These are phyloP conservation scores for Apiotrichum gracile DNA, from an alignment of 1,284 basidiomycete genomes.

Conservation along the genomic window DNA sequence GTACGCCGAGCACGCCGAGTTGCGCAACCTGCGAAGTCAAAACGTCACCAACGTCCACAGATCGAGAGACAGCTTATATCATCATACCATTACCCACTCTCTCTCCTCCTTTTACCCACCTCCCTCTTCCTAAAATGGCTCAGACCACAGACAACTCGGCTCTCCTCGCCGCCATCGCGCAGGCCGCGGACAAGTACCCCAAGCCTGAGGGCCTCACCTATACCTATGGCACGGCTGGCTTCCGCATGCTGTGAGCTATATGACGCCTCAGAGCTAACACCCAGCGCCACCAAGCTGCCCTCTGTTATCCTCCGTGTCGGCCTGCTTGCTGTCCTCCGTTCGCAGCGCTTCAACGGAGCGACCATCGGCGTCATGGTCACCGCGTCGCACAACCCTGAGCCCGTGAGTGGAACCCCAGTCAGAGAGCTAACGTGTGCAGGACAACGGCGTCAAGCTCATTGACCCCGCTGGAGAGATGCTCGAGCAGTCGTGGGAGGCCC, in stretches of 20 bases:
- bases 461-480: conserved; percentile 99
- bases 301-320: conserved; percentile 91
- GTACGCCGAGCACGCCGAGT: too few relatives aligned
- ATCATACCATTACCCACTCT: not conserved
- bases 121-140: conserved; percentile 1
- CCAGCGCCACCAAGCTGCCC: conserved; percentile 76
- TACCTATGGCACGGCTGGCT: conserved; percentile 92
- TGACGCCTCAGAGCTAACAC: not conserved
- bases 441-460: conserved; percentile 97
- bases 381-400: conserved; percentile 95
- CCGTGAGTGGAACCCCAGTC: conserved; percentile 54
- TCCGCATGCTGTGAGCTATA: conserved; percentile 77
- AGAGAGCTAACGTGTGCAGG: conserved; percentile 55
- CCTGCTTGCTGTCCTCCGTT: conserved; percentile 80
- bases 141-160: conserved; percentile 20
- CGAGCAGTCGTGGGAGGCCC: conserved; percentile 84
- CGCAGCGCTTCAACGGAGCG: conserved; percentile 81
- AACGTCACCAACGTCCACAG: too few relatives aligned
- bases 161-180: conserved; percentile 32
- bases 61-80: not conserved
- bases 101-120: not conserved
- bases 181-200: conserved; percentile 45
- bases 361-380: conserved; percentile 98
- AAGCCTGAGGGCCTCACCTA: conserved; percentile 53
- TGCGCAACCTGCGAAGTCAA: too few relatives aligned